A percentile compares a stretch with the other conserved stretches of the same genome.
These are phyloP conservation scores for Aspergillus jensenii DNA, from an alignment of 2,329 filamentous ascomycete genomes.

Conservation along the genomic window DNA sequence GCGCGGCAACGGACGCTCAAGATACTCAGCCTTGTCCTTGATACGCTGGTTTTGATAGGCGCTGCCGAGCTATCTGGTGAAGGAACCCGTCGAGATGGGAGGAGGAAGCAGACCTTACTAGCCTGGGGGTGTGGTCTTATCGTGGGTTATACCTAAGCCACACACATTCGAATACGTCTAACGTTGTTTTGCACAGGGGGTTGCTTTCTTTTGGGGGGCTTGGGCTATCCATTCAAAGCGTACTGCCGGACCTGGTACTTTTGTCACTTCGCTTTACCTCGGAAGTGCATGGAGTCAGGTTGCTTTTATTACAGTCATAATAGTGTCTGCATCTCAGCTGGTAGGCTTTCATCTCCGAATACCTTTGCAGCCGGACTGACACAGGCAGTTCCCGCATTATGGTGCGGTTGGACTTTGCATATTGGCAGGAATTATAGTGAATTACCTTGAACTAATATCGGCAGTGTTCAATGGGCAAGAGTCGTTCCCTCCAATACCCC, in stretches of 20 bases:
- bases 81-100: constrained; percentile 21
- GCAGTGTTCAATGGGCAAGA: constrained; percentile 32
- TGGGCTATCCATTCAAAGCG: constrained; percentile 37
- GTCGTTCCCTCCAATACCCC: constrained; percentile 32
- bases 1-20: constrained; percentile 39
- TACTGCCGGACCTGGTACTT: constrained; percentile 36
- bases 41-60: constrained; percentile 42
- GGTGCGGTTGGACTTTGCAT: constrained; percentile 41
- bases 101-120: constrained; percentile 25
- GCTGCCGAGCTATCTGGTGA: constrained; percentile 29
- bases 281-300: constrained; percentile 40
- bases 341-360: constrained; percentile 29
- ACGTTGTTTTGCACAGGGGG: constrained; percentile 23
- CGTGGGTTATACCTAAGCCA: constrained; percentile 21
- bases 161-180: background rate
- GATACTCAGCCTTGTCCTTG: constrained; percentile 39
- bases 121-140: constrained; percentile 31
- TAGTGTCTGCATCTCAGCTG: constrained; percentile 39
- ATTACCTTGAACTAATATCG: constrained; percentile 34
- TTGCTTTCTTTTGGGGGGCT: constrained; percentile 37
- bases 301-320: constrained; percentile 33
- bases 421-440: constrained; percentile 35
- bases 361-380: constrained; percentile 8
- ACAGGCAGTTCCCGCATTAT: constrained; percentile 40
- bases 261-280: constrained; percentile 38